A percentile compares a stretch with the other conserved stretches of the same genome.
Conservation (phyloP, 768 basidiomycete species). For the Trametes meyenii region DNA sequence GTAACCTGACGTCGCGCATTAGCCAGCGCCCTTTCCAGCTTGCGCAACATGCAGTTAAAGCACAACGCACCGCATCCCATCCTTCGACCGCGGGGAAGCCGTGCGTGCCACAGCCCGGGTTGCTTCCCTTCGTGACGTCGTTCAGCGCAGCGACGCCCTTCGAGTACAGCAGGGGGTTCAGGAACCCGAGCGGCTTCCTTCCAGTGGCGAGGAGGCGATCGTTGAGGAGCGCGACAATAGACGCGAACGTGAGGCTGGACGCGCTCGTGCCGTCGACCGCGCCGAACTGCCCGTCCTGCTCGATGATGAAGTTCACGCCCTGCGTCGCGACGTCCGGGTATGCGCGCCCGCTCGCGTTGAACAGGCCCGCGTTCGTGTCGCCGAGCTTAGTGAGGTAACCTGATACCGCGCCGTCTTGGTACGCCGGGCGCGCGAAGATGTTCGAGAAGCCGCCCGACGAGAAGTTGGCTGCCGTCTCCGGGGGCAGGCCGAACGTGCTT, state of each 20-base stretch:
- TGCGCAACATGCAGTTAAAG: not conserved
- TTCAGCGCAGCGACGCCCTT: slow-evolving; percentile 28
- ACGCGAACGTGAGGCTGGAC: slow-evolving; percentile 40
- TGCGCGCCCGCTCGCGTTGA: slow-evolving; percentile 40
- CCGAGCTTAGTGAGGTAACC: slow-evolving; percentile 24
- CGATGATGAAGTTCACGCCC: slow-evolving; percentile 49
- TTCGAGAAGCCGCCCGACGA: slow-evolving; percentile 37
- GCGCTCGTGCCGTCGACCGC: slow-evolving; percentile 37
- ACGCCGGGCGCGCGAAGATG: slow-evolving; percentile 29
- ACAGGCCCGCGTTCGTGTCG: slow-evolving; percentile 23
- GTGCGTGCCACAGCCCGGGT: slow-evolving; percentile 35
- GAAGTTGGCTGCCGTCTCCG: slow-evolving; percentile 32
- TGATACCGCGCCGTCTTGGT: slow-evolving; percentile 27
- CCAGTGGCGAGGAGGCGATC: slow-evolving; percentile 35
- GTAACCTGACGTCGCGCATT: slow-evolving; percentile 21
- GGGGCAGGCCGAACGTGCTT: slow-evolving; percentile 28
- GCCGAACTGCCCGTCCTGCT: slow-evolving; percentile 18
- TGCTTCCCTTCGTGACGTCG: slow-evolving; percentile 31
- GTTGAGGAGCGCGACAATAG: slow-evolving; percentile 39
- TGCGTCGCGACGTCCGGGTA: slow-evolving; percentile 71
- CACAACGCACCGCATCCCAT: slow-evolving; percentile 36
- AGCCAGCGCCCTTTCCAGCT: not conserved
- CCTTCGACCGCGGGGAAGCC: slow-evolving; percentile 37
- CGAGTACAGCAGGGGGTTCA: slow-evolving; percentile 33
- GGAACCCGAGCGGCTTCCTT: slow-evolving; percentile 37